Evolutionary conservation across 345 rosid genomes (phyloP).

Genomic region (Crucihimalaya himalaica): DNA sequence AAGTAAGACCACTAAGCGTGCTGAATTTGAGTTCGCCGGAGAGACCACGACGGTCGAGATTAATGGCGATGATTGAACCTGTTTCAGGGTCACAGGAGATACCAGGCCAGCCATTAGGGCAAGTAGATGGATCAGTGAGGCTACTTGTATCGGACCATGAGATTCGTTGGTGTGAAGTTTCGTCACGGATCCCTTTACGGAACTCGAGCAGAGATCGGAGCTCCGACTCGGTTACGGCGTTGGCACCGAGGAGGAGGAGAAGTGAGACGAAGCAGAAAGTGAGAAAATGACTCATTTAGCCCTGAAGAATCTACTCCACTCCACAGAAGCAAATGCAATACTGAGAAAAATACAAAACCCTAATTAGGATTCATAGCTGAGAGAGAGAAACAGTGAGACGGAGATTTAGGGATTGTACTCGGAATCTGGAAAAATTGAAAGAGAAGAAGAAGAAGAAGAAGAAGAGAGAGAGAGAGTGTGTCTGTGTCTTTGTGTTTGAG

Average conservation of each 20-base stretch:
- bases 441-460: constrained; percentile 1
- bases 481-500: neutral
- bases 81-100: constrained; percentile 56
- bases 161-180: constrained; percentile 45
- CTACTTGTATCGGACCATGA: constrained; percentile 52
- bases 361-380: constrained; percentile 40
- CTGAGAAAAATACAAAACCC: neutral
- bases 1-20: constrained; percentile 56
- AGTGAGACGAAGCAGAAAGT: constrained; percentile 35
- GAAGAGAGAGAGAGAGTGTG: neutral
- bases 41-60: constrained; percentile 62
- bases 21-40: constrained; percentile 77
- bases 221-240: constrained; percentile 50
- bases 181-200: constrained; percentile 73
- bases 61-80: constrained; percentile 53
- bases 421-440: constrained; percentile 35
- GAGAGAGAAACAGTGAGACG: constrained; percentile 19
- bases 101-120: constrained; percentile 72
- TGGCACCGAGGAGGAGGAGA: constrained; percentile 13
- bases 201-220: constrained; percentile 76
- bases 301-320: neutral
- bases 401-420: constrained; percentile 30
- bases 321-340: neutral
- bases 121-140: constrained; percentile 42
- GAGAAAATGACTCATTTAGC: constrained; percentile 49